Base-by-base conservation (phyloP, 352 stramenopile genomes). In the Detonula confervacea region DNA sequence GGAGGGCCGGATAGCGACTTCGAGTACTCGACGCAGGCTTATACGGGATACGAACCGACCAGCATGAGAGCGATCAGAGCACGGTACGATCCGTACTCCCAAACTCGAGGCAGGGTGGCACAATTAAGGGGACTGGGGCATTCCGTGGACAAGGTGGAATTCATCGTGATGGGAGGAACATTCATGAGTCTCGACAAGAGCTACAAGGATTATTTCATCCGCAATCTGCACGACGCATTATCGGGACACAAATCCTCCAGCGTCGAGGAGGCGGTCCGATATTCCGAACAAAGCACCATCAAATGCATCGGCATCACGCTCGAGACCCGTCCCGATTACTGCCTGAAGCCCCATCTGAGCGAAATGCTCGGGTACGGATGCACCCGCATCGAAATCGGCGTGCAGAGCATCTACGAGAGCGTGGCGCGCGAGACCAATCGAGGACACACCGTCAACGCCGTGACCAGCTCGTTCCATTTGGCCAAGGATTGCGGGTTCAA, bases 141-240 rank as follows among this genome's bases (percentile, higher is more conserved):
- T 81, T 94, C 86, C 5, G 96, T 98, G 9, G 96, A 98, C 84
- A 99, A 99, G 90, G 93, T 97, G 6, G 97, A 99, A 82, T 98
- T 98, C 75, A 98, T 99, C 70, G 96, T 99, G 56, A 98, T 99
- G 96, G 97, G 97, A 35, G 97, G 97, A 55, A 99, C 97, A 35
- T 99, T 99, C 87, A 89, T 98, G 52, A 97, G 92, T 73, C 87
- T 99, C 22, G 95, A 98, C 79, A 90, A 92, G 42, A 84, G 88
- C 4, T 98, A 99, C 81, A 96, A 97, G 51, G 96, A 98, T 89
- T 98, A 95, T 49, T 99, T 99, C 70, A 98, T 98, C 81, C 91
- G 95, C 2, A 98, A 97, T 78, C 80, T 99, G 24, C 96, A 99
- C 66, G 96, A 99, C 88, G 96, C 97, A 20, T 84, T 99, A 14